These are phyloP conservation scores for Tetradesmus lagerheimii DNA, from an alignment of 139 green algal species.

Conservation along the genomic window DNA sequence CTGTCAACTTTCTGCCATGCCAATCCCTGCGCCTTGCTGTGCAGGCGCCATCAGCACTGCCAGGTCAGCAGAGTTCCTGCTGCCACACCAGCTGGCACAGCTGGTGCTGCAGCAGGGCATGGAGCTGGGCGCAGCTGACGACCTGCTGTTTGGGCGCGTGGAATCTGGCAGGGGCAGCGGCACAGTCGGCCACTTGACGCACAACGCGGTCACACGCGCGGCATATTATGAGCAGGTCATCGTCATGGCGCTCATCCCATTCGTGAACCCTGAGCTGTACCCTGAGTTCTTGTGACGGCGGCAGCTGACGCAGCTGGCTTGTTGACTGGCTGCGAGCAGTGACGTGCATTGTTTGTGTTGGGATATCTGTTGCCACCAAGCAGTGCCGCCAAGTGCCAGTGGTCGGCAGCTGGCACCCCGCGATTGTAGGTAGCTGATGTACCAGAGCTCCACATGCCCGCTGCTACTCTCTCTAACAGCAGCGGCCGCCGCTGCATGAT, in stretches of 20 bases:
- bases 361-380: too few species aligned
- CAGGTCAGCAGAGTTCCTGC: conserved; percentile 46
- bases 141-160: conserved; percentile 50
- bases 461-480: too few species aligned
- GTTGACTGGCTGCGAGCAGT: too few species aligned
- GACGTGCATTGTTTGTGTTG: too few species aligned
- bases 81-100: conserved; percentile 42
- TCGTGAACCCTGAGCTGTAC: conserved; percentile 61
- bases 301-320: background rate
- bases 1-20: background rate
- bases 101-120: conserved; percentile 49
- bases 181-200: conserved; percentile 52
- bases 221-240: conserved; percentile 60
- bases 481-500: too few species aligned
- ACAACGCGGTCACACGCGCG: conserved; percentile 49
- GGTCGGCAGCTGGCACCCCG: too few species aligned
- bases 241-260: conserved; percentile 56
- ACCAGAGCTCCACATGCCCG: too few species aligned
- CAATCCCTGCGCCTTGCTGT: too few species aligned
- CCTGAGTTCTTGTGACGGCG: background rate
- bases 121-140: conserved; percentile 59
- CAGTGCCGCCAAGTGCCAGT: too few species aligned
- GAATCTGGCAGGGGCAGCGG: conserved; percentile 52
- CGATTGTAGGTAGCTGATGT: too few species aligned
- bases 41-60: conserved; percentile 26